These are phyloP conservation scores for Xylariaceae sp. DNA, from an alignment of 2,329 filamentous ascomycete species.

Conservation along the genomic window DNA sequence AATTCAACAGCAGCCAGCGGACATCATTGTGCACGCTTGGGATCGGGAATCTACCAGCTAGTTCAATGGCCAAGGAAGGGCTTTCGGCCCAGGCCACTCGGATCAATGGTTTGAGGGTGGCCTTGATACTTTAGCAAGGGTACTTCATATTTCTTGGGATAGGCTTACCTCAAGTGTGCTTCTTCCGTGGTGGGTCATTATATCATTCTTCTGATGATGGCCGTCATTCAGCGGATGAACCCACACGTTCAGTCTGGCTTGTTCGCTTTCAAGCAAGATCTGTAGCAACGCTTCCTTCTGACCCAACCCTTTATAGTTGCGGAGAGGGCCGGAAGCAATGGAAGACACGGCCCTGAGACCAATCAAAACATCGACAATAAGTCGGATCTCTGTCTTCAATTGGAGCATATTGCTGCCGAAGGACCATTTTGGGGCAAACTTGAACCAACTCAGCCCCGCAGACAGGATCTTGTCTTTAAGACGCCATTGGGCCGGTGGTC, in stretches of 20 bases:
- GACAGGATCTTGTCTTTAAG: conserved; percentile 89
- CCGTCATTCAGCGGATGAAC: conserved; percentile 75
- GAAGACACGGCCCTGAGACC: conserved; percentile 66
- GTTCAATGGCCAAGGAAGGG: conserved; percentile 83
- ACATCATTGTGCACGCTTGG: conserved; percentile 74
- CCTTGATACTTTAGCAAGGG: conserved; percentile 41
- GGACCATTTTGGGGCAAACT: conserved; percentile 81
- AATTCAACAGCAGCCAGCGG: conserved; percentile 77
- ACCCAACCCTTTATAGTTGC: conserved; percentile 67
- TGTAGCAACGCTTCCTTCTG: conserved; percentile 83
- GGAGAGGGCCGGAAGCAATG: conserved; percentile 56
- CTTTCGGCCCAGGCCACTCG: conserved; percentile 86
- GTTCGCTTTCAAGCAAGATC: conserved; percentile 81
- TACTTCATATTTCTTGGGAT: background rate
- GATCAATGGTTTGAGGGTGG: conserved; percentile 65
- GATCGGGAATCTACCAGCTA: conserved; percentile 78
- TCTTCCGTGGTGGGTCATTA: conserved; percentile 46
- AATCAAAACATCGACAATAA: conserved; percentile 74
- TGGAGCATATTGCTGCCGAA: conserved; percentile 94
- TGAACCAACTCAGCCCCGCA: conserved; percentile 88
- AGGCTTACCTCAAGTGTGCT: conserved; percentile 43
- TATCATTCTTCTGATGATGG: conserved; percentile 40
- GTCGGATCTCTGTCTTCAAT: conserved; percentile 85
- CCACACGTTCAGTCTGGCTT: conserved; percentile 85
- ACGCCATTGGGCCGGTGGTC: conserved; percentile 70